These are phyloP conservation scores for Aspergillus hancockii DNA, from an alignment of 495 filamentous ascomycete genomes.

Conservation along the genomic window DNA sequence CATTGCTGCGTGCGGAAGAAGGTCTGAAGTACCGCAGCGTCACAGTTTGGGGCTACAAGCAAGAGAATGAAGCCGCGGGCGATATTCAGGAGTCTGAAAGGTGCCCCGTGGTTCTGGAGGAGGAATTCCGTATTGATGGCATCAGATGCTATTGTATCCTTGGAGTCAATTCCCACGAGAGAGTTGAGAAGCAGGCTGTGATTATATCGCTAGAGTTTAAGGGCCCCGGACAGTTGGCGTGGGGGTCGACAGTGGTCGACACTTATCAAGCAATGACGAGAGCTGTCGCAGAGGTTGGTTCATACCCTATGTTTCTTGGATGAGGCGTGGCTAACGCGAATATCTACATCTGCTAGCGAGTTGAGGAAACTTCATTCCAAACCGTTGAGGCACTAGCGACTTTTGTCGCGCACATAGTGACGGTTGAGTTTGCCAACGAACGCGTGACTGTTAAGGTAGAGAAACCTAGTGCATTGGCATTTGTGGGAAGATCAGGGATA, in stretches of 20 bases:
- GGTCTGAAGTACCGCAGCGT: constrained; percentile 44
- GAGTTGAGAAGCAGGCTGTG: constrained; percentile 58
- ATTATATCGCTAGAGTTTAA: constrained; percentile 50
- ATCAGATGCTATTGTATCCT: constrained; percentile 53
- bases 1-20: constrained; percentile 41
- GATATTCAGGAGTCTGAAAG: constrained; percentile 23
- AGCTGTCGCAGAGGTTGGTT: constrained; percentile 46
- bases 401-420: constrained; percentile 52
- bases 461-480: constrained; percentile 59
- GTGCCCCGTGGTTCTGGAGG: constrained; percentile 40
- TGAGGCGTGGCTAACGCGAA: neutral
- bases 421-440: constrained; percentile 52
- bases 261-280: constrained; percentile 47
- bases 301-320: neutral
- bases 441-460: constrained; percentile 55
- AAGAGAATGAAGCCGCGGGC: constrained; percentile 14
- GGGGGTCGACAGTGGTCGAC: constrained; percentile 43
- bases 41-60: constrained; percentile 41
- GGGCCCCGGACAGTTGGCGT: constrained; percentile 41
- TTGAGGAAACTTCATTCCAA: constrained; percentile 55
- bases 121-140: constrained; percentile 46
- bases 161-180: constrained; percentile 59
- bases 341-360: constrained; percentile 32
- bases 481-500: constrained; percentile 56
- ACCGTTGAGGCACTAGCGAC: constrained; percentile 60